phyloP scores from a whole-genome alignment of 768 basidiomycete genomes.

The Tylopilus vinaceipallidus region DNA sequence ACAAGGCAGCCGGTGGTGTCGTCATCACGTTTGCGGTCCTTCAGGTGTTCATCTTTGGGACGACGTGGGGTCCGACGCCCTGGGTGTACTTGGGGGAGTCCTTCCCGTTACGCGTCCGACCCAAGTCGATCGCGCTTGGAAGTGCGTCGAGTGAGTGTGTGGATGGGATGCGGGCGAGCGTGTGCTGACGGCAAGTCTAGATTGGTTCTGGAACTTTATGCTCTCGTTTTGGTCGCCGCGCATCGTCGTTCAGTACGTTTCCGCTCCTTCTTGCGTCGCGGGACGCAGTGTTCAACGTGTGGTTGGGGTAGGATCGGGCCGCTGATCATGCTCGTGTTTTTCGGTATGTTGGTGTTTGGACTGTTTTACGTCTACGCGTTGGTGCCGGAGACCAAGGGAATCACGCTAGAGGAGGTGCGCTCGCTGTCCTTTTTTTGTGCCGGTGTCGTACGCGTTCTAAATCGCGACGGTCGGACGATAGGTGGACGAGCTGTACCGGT shows the following conservation, averaged over 20 bases:
- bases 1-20: constrained; percentile 60
- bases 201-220: constrained; percentile 77
- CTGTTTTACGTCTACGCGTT: constrained; percentile 71
- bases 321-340: constrained; percentile 74
- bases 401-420: constrained; percentile 67
- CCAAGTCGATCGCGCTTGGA: constrained; percentile 77
- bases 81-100: constrained; percentile 79
- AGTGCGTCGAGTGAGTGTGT: constrained; percentile 46
- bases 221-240: constrained; percentile 70
- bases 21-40: constrained; percentile 77
- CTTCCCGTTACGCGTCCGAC: constrained; percentile 77
- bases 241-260: constrained; percentile 51
- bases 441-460: not conserved
- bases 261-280: not conserved
- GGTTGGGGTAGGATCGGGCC: constrained; percentile 58
- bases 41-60: constrained; percentile 67
- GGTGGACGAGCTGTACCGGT: constrained; percentile 75
- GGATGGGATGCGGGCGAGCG: not conserved
- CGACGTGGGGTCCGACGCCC: constrained; percentile 78
- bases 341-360: constrained; percentile 67
- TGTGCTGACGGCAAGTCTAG: constrained; percentile 23
- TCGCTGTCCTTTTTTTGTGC: not conserved
- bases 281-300: constrained; percentile 1
- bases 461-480: constrained; percentile 23
- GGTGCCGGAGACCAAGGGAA: constrained; percentile 80